Evolutionary conservation across 2,329 filamentous ascomycete species (phyloP).

Genomic region (Beauveria brongniartii): DNA sequence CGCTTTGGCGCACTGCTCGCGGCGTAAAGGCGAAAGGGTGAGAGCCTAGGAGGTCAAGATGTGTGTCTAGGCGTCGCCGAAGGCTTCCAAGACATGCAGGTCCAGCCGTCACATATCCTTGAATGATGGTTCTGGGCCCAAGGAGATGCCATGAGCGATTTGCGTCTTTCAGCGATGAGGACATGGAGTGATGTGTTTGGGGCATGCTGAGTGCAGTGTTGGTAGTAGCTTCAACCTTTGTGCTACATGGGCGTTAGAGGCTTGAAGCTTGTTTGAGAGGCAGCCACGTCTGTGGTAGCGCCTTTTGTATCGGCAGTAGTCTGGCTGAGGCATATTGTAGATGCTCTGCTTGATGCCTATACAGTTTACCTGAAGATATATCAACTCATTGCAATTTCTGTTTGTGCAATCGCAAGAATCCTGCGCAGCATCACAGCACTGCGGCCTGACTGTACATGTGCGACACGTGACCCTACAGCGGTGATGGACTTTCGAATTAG

Average conservation of each 20-base stretch:
- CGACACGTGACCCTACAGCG: neutral
- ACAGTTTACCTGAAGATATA: neutral
- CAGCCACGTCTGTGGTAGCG: neutral
- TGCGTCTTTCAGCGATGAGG: neutral
- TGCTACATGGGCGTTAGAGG: neutral
- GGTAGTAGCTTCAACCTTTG: neutral
- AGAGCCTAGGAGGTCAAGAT: too few species aligned
- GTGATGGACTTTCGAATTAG: neutral
- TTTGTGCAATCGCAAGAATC: neutral
- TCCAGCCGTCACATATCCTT: conserved; percentile 17
- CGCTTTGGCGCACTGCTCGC: neutral
- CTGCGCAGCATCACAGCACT: neutral
- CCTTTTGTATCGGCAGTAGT: neutral
- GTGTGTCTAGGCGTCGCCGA: conserved; percentile 13
- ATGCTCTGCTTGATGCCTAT: neutral
- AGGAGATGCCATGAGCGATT: neutral
- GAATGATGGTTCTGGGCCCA: neutral
- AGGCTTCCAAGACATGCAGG: conserved; percentile 26
- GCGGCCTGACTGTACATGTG: neutral
- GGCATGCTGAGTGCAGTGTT: neutral
- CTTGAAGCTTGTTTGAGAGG: neutral
- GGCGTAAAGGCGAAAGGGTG: neutral
- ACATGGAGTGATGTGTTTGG: neutral
- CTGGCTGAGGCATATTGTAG: neutral
- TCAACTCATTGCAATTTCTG: neutral